Base-by-base conservation (phyloP, 345 rosid genomes). In the Populus alba region DNA sequence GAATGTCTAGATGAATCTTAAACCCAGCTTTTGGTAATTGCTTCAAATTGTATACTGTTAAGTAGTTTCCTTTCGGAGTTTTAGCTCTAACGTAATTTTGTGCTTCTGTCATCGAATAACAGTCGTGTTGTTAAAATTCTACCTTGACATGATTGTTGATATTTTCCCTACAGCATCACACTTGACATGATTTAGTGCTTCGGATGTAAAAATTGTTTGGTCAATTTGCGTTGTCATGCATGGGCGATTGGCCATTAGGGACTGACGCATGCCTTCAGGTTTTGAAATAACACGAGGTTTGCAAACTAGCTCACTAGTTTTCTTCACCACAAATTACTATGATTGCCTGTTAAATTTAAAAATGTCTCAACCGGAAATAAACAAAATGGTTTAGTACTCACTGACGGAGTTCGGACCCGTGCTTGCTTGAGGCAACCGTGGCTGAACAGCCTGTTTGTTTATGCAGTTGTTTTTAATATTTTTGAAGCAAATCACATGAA, bases 1-100 rank as follows among this genome's bases (percentile, higher is more conserved):
- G 81, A 82, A 67, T 74, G 71, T 38, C 73, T 49, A 29, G 80
- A 73, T 74, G 81, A 75, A 25, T 31, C 75, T 66, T 51, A 62
- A 71, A 62, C 31, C 18, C 55, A 2, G 11, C 20, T 6, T 47
- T 29, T 66, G 5, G 63, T 71, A n/a, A 57, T 22, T 15, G n/a
- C 66, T 45, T 45, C 33, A 31, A 31, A 7, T 3, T 10, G 2
- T 35, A 20, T 20, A 6, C 7, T 66, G 68, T 66, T 15, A 66
- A 11, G 22, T 2, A 18, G 23, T 55, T 55, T 55, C 23, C 61
- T 53, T 20, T 53, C 8, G 1, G 18, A 16, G 55, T 49, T 4
- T 13, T 16, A 18, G 17, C 57, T 18, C 57, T 20, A 51, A 17
- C 22, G 17, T 17, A 17, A 53, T 6, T 53, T 51, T 53, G n/a